phyloP scores from a whole-genome alignment of 495 filamentous ascomycete species.

The Thermochaetoides thermophila region DNA sequence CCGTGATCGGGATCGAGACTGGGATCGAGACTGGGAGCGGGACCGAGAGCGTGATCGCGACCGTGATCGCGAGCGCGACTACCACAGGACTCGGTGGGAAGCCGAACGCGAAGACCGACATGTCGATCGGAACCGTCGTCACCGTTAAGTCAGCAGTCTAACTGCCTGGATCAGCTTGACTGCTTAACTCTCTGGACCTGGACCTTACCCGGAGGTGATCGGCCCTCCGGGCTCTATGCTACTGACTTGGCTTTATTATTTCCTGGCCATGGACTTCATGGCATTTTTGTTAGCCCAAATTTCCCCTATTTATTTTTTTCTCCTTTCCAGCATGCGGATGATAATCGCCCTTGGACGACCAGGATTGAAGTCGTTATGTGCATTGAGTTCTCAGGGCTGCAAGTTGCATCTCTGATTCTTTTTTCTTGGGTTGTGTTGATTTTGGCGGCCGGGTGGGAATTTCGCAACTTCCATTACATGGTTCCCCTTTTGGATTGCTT shows the following conservation, averaged over 20 bases:
- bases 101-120: conserved; percentile 17
- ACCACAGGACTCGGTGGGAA: conserved; percentile 11
- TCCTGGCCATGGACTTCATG: too few species aligned
- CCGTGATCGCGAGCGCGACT: conserved; percentile 10
- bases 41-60: conserved; percentile 17
- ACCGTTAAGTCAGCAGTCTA: conserved; percentile 11
- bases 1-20: too few species aligned
- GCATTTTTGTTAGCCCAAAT: too few species aligned
- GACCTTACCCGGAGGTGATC: conserved; percentile 4
- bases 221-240: too few species aligned
- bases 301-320: too few species aligned
- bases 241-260: too few species aligned
- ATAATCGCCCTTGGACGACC: too few species aligned
- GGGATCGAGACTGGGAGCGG: too few species aligned
- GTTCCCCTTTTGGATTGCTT: too few species aligned
- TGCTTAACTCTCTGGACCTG: conserved; percentile 1
- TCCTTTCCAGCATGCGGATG: too few species aligned
- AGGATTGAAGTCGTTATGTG: conserved; percentile 21
- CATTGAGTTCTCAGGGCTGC: conserved; percentile 24
- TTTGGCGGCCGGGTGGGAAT: too few species aligned
- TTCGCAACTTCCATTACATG: too few species aligned
- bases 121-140: conserved; percentile 14
- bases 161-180: conserved; percentile 5
- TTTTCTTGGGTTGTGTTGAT: conserved; percentile 5
- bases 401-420: conserved; percentile 27